phyloP scores from a whole-genome alignment of 306 rosid genomes.

The Echinosophora koreensis region DNA sequence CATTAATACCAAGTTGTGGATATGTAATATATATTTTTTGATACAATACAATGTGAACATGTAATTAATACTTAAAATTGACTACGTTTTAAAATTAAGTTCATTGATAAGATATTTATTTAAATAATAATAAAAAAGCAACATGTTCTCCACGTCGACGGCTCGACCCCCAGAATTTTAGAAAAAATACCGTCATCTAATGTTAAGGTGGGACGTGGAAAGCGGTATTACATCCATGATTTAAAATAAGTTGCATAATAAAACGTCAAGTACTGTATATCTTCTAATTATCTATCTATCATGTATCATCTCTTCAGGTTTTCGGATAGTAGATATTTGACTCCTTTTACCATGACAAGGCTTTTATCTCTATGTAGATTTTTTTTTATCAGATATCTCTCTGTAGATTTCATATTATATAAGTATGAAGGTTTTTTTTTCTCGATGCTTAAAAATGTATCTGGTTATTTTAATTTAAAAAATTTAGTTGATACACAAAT shows the following conservation, averaged over 20 bases:
- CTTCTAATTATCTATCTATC: not conserved
- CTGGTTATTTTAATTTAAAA: not conserved
- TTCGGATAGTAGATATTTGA: not conserved
- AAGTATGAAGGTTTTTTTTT: not conserved
- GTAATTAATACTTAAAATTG: not conserved
- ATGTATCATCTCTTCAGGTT: not conserved
- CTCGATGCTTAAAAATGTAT: too few species aligned
- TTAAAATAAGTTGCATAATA: not conserved
- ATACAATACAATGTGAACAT: too few species aligned
- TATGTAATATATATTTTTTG: not conserved
- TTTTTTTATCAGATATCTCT: too few species aligned
- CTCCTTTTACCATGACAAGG: not conserved
- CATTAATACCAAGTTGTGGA: not conserved
- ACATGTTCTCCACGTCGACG: not conserved
- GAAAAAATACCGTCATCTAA: not conserved
- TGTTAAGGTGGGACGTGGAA: conserved; percentile 30
- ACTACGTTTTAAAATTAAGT: not conserved
- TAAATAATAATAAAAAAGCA: not conserved
- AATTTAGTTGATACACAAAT: not conserved
- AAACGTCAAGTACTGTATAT: not conserved
- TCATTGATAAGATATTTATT: conserved; percentile 5
- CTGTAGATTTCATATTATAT: not conserved
- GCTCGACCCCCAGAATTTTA: not conserved
- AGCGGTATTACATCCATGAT: not conserved
- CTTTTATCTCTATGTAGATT: not conserved